A percentile compares a stretch with the other conserved stretches of the same genome.
Conservation (phyloP, 257 asterid species). For the Nicotiana knightiana region DNA sequence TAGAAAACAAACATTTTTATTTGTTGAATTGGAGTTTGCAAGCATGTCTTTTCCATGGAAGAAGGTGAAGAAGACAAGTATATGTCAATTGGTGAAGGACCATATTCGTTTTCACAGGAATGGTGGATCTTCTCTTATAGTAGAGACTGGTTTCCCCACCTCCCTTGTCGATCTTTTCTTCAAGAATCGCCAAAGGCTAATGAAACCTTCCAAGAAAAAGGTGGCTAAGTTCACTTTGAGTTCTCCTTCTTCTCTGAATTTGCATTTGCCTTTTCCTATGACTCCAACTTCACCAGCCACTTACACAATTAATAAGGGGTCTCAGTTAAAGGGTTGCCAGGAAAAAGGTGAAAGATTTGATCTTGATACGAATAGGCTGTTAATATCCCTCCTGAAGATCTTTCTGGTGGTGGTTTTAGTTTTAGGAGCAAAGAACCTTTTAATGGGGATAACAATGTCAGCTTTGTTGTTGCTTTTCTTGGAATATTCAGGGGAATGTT, state of each 20-base stretch:
- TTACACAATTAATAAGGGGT: neutral
- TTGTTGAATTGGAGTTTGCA: neutral
- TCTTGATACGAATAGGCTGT: conserved; percentile 21
- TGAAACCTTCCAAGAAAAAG: conserved; percentile 34
- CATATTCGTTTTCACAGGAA: conserved; percentile 43
- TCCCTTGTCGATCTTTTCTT: conserved; percentile 73
- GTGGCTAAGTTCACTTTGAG: neutral
- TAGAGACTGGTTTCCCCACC: conserved; percentile 79
- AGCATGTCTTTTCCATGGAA: conserved; percentile 67
- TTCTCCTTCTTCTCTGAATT: neutral
- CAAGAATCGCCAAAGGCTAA: conserved; percentile 59
- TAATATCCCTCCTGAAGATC: conserved; percentile 32
- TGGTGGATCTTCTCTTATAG: conserved; percentile 43
- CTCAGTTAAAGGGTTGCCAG: neutral
- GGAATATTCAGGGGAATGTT: conserved; percentile 38
- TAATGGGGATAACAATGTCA: conserved; percentile 62
- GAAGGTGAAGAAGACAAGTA: conserved; percentile 41
- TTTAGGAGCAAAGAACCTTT: conserved; percentile 47
- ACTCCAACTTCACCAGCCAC: conserved; percentile 5
- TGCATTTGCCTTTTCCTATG: conserved; percentile 5
- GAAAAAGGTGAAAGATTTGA: neutral
- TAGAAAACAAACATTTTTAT: neutral
- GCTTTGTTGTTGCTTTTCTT: conserved; percentile 47
- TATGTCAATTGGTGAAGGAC: conserved; percentile 57
- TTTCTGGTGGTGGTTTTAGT: conserved; percentile 58